Base-by-base conservation (phyloP, 2,329 filamentous ascomycete species). In the Aspergillus sp. region DNA sequence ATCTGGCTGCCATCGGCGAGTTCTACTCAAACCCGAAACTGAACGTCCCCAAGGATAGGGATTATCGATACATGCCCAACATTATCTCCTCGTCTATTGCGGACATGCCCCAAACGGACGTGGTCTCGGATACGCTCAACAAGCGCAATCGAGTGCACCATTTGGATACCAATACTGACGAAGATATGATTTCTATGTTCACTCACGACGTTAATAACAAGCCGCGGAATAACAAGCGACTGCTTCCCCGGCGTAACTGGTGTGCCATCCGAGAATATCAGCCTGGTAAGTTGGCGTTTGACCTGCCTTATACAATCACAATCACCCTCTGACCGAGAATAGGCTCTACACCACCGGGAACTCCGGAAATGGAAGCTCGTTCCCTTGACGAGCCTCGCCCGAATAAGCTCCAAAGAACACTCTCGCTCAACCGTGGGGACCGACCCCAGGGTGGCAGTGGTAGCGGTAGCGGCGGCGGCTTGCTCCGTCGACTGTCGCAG, bases 61-160 rank as follows among this genome's bases (percentile, higher is more conserved):
- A 99, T 73, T 93, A 95, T 70, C 85, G 95, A 62, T 99, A 99
- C 73, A 99, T 99, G 90, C 91, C 92, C 4, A 99, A 99, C 69
- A 80, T 99, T 60, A 87, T 98, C 66, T 96, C 92, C 1, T 97
- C 93, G 0, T 92, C 93, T 12, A 98, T 99, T 71, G 94, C 90
- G 68, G 97, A 99, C 72, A 88, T 90, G 14, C 95, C 96, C 5
- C 91, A 93, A 18, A 90, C 93, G 0, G 90, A 95, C 55, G 81
- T 96, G 70, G 84, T 98, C 80, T 92, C 92, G 5, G 94, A 99
- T 74, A 85, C 96, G 54, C 84, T 99, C 61, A 97, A 98, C 80
- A 95, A 90, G 79, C 87, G 95, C 29, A 97, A 97, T 80, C 97
- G 86, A 61, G 75, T 87, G 26, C 86, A 88, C 67, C 84, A 87